A percentile compares a stretch with the other conserved stretches of the same genome.
phyloP scores from a whole-genome alignment of 305 asterid species.

The Withania somnifera region DNA sequence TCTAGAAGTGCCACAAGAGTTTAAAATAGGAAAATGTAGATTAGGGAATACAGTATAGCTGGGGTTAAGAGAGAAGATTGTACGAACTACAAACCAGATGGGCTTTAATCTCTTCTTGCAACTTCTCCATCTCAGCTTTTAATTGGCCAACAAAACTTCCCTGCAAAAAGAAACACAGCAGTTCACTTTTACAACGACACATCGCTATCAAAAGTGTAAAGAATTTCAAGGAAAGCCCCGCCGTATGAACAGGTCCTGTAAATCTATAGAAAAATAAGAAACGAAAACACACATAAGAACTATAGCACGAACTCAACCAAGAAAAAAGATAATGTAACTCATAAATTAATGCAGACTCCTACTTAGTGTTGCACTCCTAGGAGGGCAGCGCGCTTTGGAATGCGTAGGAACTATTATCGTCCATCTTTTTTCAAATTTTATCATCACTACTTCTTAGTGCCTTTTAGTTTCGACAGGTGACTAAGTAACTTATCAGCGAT shows the following conservation, averaged over 20 bases:
- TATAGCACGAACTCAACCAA: background rate
- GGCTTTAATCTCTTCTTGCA: conserved; percentile 73
- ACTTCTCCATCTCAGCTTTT: conserved; percentile 58
- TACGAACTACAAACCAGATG: conserved; percentile 78
- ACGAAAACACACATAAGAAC: background rate
- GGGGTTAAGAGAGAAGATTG: background rate
- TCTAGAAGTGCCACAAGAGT: background rate
- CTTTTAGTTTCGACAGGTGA: background rate
- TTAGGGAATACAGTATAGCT: background rate
- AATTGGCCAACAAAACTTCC: conserved; percentile 77
- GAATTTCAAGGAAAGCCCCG: background rate
- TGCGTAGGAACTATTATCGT: background rate
- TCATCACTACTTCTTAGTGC: background rate
- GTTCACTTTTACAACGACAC: background rate
- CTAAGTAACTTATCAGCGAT: background rate
- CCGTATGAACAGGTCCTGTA: background rate
- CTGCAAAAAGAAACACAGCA: conserved; percentile 29
- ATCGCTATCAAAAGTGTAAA: conserved; percentile 3
- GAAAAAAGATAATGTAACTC: background rate
- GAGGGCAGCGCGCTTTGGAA: background rate
- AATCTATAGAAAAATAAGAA: background rate
- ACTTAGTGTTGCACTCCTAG: background rate
- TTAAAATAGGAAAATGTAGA: background rate
- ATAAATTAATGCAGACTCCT: background rate
- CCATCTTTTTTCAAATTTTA: background rate